A percentile compares a stretch with the other conserved stretches of the same genome.
Conservation (phyloP, 140 eudicot genomes). For the Flaveria floridana region DNA sequence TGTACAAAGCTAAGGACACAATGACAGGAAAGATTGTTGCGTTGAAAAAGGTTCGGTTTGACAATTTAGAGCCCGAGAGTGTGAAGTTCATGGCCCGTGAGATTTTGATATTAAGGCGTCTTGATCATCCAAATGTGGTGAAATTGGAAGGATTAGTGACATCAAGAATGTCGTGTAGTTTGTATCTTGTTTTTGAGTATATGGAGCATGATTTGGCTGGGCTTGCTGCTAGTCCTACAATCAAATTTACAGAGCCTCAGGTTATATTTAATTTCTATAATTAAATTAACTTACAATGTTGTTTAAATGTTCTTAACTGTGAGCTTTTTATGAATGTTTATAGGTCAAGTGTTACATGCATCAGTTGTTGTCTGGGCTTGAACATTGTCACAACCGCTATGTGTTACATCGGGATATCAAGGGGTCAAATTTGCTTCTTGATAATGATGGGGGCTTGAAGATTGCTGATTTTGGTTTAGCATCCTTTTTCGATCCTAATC, state of each 20-base stretch:
- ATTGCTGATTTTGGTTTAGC: slow-evolving; percentile 86
- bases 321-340: slow-evolving; percentile 18
- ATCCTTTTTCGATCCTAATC: slow-evolving; percentile 59
- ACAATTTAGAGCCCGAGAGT: slow-evolving; percentile 77
- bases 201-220: slow-evolving; percentile 87
- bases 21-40: slow-evolving; percentile 67
- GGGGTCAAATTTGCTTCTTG: slow-evolving; percentile 77
- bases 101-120: slow-evolving; percentile 62
- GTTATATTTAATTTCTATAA: slow-evolving; percentile 27
- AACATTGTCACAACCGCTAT: slow-evolving; percentile 72
- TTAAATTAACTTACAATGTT: background rate
- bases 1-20: slow-evolving; percentile 74
- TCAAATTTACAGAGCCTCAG: slow-evolving; percentile 81
- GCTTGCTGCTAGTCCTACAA: slow-evolving; percentile 68
- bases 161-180: slow-evolving; percentile 73
- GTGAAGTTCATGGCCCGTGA: slow-evolving; percentile 81
- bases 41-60: slow-evolving; percentile 70
- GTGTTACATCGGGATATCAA: slow-evolving; percentile 77
- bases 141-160: slow-evolving; percentile 72
- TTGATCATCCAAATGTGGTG: slow-evolving; percentile 76
- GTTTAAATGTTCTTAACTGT: slow-evolving; percentile 8
- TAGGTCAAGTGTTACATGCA: slow-evolving; percentile 82
- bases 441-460: slow-evolving; percentile 58
- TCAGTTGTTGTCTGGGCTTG: slow-evolving; percentile 70
- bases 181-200: slow-evolving; percentile 72